These are phyloP conservation scores for Panicum miliaceum DNA, from an alignment of 176 grass and related monocot genomes.

Conservation along the genomic window DNA sequence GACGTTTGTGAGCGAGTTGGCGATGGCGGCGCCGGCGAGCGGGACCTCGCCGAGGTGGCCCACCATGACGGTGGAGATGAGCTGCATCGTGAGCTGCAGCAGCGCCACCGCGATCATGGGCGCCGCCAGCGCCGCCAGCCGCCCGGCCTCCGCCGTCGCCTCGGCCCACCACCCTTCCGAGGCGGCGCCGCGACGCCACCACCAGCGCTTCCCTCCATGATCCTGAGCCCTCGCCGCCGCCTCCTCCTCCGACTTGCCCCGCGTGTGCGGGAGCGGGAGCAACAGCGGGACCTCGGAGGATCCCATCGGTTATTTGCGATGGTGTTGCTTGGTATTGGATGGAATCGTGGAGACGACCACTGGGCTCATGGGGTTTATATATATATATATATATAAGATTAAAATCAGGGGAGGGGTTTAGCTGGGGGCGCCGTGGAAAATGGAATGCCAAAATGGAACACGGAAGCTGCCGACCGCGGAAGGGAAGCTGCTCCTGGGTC, in stretches of 20 bases:
- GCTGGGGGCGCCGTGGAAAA: too few relatives aligned
- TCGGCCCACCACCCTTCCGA: constrained; percentile 34
- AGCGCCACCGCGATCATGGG: constrained; percentile 68
- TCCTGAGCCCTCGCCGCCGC: neutral
- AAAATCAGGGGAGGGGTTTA: too few relatives aligned
- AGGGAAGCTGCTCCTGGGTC: too few relatives aligned
- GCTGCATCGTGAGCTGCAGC: constrained; percentile 69
- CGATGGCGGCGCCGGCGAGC: constrained; percentile 69
- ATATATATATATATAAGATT: too few relatives aligned
- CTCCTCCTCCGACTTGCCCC: neutral
- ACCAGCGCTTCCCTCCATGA: neutral
- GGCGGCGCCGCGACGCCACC: neutral
- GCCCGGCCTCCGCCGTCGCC: constrained; percentile 47
- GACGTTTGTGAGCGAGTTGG: constrained; percentile 69
- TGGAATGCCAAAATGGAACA: too few relatives aligned
- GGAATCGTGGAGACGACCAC: too few relatives aligned
- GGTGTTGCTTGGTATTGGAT: too few relatives aligned
- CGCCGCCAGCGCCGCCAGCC: constrained; percentile 52
- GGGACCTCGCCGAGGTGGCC: constrained; percentile 72
- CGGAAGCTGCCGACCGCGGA: too few relatives aligned
- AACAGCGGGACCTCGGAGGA: constrained; percentile 49
- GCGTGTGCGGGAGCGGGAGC: neutral
- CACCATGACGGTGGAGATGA: constrained; percentile 70
- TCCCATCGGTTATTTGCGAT: constrained; percentile 7
- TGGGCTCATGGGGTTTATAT: too few relatives aligned